A percentile compares a stretch with the other conserved stretches of the same genome.
Conservation (phyloP, 2,329 filamentous ascomycete genomes). For the Cladosporium sp. region DNA sequence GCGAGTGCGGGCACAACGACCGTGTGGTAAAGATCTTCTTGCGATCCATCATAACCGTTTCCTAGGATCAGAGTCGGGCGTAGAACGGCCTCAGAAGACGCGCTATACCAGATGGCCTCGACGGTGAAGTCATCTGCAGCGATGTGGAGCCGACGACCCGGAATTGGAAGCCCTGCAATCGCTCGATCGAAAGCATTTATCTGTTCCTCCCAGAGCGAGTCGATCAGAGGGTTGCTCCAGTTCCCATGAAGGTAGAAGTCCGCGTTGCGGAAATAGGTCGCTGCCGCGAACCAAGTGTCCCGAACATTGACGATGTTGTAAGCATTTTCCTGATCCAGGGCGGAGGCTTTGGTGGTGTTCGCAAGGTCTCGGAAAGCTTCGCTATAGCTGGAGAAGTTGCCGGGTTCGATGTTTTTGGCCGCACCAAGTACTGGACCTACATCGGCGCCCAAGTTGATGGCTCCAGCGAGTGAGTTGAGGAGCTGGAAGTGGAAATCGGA, state of each 20-base stretch:
- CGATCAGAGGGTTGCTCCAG: constrained; percentile 39
- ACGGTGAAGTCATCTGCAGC: not conserved
- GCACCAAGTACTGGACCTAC: constrained; percentile 1
- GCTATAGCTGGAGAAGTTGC: constrained; percentile 11
- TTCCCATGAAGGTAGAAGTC: constrained; percentile 43
- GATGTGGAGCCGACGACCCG: not conserved
- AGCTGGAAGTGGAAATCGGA: not conserved
- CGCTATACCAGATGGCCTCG: constrained; percentile 4
- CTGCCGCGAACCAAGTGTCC: constrained; percentile 31
- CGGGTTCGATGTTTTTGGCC: constrained; percentile 6
- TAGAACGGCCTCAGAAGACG: not conserved
- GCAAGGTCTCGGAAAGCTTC: constrained; percentile 10
- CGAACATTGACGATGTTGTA: not conserved
- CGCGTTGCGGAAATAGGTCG: constrained; percentile 41
- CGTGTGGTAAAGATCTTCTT: constrained; percentile 27
- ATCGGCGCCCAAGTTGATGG: not conserved
- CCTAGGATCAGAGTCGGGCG: constrained; percentile 23
- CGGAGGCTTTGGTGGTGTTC: not conserved
- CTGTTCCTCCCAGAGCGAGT: constrained; percentile 35
- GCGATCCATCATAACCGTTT: constrained; percentile 28
- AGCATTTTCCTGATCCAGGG: constrained; percentile 8
- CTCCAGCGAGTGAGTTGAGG: not conserved
- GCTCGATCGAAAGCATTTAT: constrained; percentile 37
- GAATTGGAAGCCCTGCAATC: constrained; percentile 31
- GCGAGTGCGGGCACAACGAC: constrained; percentile 25